Evolutionary conservation across 768 basidiomycete genomes (phyloP), one percentile per base, ranked within the genome.

Genomic region (Termitomyces sp.): DNA sequence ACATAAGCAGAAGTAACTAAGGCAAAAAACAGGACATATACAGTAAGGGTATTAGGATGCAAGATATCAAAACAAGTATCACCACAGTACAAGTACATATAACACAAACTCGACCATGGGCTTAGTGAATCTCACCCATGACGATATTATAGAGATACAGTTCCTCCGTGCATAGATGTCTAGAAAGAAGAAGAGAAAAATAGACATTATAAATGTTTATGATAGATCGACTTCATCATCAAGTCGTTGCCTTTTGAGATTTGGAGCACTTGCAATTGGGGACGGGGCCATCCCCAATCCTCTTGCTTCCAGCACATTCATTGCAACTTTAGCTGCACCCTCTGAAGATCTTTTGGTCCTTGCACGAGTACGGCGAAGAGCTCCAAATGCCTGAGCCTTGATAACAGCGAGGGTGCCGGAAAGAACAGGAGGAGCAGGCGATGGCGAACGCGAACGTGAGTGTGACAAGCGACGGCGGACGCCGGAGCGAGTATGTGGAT

Each of bases 351-450:
- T 86, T 75, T 87, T 92, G 50, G 82, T 79, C 59, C 87, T 80
- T 43, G 86, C 78, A 57, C 91, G 83, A 54, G 90, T 87, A 69
- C 91, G 79, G 51, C 91, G 86, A 61, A 91, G 75, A 19, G 89
- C 89, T 33, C 91, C 91, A 67, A 93, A 94, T 40, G 91, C 86
- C 67, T 93, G 90, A 43, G 91, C 91, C 73, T 93, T 94, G 73
- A 94, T 91, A 56, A 93, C 90, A 53, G 91, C 91, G 47, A 94
- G 81, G 31, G 91, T 93, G 26, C 88, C 87, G 50, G 87, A 90
- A 66, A 91, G 71, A 19, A 73, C 70, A 37, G 79, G 70, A 53
- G 73, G 67, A 57, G 67, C 65, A 43, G 78, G 78, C 11, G 79
- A 80, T 42, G 76, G 74, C 3, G 80, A 80, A 49, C 77, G 78